phyloP scores from a whole-genome alignment of 2,329 filamentous ascomycete species.

The Hypoxylon sp. region DNA sequence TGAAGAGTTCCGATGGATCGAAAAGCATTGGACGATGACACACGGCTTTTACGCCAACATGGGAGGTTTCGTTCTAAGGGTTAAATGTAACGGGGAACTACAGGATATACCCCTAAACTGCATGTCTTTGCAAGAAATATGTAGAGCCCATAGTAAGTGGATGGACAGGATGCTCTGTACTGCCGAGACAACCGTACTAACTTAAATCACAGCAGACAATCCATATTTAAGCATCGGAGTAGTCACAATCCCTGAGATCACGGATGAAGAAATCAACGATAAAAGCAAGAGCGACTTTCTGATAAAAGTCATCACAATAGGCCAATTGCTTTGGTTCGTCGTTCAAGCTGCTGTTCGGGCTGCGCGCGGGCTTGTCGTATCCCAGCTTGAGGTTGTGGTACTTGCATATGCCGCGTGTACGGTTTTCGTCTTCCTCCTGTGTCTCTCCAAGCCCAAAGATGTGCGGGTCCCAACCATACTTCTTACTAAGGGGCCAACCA shows the following conservation, averaged over 20 bases:
- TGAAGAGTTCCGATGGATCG: background rate
- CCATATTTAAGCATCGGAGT: too few relatives aligned
- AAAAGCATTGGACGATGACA: background rate
- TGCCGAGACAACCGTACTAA: too few relatives aligned
- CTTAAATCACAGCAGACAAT: too few relatives aligned
- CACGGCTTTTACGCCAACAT: constrained; percentile 1
- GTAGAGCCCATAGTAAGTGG: too few relatives aligned
- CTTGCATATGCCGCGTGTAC: constrained; percentile 2
- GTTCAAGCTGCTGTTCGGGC: background rate
- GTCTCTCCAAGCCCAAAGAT: constrained; percentile 7
- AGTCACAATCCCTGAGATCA: background rate
- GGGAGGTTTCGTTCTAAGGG: constrained; percentile 1
- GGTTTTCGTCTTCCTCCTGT: background rate
- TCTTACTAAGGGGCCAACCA: background rate
- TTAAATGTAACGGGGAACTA: too few relatives aligned
- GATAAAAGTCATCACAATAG: constrained; percentile 2
- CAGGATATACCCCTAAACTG: too few relatives aligned
- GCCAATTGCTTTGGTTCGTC: constrained; percentile 5
- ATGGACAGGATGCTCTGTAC: too few relatives aligned
- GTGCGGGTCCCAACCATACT: background rate
- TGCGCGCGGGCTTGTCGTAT: background rate
- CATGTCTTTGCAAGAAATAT: too few relatives aligned
- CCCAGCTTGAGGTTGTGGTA: background rate
- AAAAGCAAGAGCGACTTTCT: constrained; percentile 6
- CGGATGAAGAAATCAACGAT: constrained; percentile 2